phyloP scores from a whole-genome alignment of 352 stramenopile species.

The Pythium folliculosum region DNA sequence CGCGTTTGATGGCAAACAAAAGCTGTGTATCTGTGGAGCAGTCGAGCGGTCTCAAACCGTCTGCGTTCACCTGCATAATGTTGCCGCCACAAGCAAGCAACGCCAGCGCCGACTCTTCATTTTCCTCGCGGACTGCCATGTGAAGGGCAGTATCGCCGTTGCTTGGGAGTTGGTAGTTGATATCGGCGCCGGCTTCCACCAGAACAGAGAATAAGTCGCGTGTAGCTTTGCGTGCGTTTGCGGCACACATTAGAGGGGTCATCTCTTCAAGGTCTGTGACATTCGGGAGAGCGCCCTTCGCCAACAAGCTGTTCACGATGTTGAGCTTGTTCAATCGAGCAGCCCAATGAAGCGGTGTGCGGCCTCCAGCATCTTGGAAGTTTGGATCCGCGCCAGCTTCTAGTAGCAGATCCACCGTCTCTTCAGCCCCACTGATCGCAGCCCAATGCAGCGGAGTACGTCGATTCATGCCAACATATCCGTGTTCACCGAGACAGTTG shows the following conservation, averaged over 20 bases:
- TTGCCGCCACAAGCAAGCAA: constrained; percentile 70
- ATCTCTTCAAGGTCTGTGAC: constrained; percentile 74
- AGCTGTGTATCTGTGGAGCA: constrained; percentile 62
- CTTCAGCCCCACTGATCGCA: constrained; percentile 61
- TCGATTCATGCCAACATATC: constrained; percentile 83
- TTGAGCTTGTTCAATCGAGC: constrained; percentile 71
- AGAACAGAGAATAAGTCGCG: constrained; percentile 74
- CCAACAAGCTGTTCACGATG: constrained; percentile 57
- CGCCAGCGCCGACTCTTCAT: constrained; percentile 67
- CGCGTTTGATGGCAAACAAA: constrained; percentile 73
- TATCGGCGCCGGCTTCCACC: constrained; percentile 57
- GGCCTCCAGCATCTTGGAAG: constrained; percentile 61
- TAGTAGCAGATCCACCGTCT: constrained; percentile 63
- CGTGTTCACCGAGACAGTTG: constrained; percentile 74
- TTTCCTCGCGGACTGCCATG: constrained; percentile 75
- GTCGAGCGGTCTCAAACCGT: constrained; percentile 56
- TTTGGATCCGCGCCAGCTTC: constrained; percentile 62
- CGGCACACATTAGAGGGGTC: constrained; percentile 75
- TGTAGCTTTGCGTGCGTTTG: constrained; percentile 62
- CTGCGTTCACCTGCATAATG: constrained; percentile 75
- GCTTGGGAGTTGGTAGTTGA: constrained; percentile 68
- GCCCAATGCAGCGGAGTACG: constrained; percentile 82
- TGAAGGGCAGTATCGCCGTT: constrained; percentile 78
- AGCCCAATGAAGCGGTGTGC: constrained; percentile 77
- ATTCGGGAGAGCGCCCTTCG: constrained; percentile 64